A percentile compares a stretch with the other conserved stretches of the same genome.
These are phyloP conservation scores for Annulohypoxylon truncatum DNA, from an alignment of 2,329 filamentous ascomycete genomes.

Conservation along the genomic window DNA sequence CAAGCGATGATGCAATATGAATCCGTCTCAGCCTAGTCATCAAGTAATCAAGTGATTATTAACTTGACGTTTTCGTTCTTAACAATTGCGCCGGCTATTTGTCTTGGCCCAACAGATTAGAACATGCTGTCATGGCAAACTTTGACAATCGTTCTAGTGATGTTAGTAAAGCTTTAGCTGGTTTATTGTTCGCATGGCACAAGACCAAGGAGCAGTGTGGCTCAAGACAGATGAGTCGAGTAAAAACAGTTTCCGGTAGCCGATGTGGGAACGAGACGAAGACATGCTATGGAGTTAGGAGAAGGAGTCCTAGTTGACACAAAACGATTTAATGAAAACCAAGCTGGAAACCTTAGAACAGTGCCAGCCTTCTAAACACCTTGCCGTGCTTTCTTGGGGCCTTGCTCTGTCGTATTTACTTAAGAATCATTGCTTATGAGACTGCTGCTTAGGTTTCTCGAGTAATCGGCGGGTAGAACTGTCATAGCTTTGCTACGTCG, in stretches of 20 bases:
- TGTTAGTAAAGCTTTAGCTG: slow-evolving; percentile 37
- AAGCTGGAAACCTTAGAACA: slow-evolving; percentile 19
- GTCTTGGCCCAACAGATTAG: slow-evolving; percentile 35
- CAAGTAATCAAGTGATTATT: slow-evolving; percentile 29
- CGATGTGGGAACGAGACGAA: slow-evolving; percentile 15
- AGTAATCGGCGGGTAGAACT: background rate
- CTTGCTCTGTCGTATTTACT: background rate
- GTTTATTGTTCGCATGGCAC: slow-evolving; percentile 34
- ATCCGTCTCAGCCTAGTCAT: slow-evolving; percentile 40
- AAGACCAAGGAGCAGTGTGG: slow-evolving; percentile 36
- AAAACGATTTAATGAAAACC: slow-evolving; percentile 37
- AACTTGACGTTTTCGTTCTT: slow-evolving; percentile 37
- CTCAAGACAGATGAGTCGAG: slow-evolving; percentile 29
- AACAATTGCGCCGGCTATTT: slow-evolving; percentile 27
- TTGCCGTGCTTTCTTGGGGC: background rate
- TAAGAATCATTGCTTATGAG: background rate
- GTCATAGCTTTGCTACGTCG: background rate
- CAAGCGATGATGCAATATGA: slow-evolving; percentile 44
- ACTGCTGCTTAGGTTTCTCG: background rate
- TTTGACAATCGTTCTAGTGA: slow-evolving; percentile 37
- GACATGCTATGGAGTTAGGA: slow-evolving; percentile 11
- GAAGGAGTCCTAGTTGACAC: slow-evolving; percentile 19
- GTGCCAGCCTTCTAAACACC: slow-evolving; percentile 16
- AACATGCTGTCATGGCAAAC: slow-evolving; percentile 30
- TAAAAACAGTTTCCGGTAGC: slow-evolving; percentile 17